Evolutionary conservation across 345 rosid genomes (phyloP).

Genomic region (Rhodomyrtus tomentosa): DNA sequence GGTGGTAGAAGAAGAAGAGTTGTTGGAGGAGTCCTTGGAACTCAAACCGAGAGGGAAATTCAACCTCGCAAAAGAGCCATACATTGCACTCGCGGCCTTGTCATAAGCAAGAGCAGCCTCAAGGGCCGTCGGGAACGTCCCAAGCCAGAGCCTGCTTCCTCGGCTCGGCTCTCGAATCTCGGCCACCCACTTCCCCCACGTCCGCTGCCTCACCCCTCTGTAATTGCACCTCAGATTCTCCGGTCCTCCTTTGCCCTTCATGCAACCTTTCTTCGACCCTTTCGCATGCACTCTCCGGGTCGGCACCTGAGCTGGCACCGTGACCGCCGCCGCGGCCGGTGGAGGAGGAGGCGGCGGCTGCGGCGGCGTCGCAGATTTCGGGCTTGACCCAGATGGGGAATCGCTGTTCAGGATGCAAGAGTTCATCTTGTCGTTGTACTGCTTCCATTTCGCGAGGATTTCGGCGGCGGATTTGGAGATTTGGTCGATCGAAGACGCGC

Average conservation of each 20-base stretch:
- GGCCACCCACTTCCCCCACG: constrained; percentile 27
- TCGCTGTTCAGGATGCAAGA: neutral
- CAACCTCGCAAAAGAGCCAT: constrained; percentile 13
- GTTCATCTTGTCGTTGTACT: constrained; percentile 1
- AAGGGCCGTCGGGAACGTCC: constrained; percentile 14
- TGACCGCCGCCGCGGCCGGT: neutral
- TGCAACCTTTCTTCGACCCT: constrained; percentile 23
- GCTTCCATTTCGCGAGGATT: constrained; percentile 16
- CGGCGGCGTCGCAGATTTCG: neutral
- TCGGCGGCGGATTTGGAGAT: constrained; percentile 17
- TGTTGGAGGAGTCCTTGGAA: constrained; percentile 5
- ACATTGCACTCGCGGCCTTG: constrained; percentile 13
- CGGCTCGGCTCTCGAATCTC: constrained; percentile 17
- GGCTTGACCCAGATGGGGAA: neutral
- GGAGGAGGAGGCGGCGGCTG: neutral
- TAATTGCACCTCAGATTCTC: constrained; percentile 15
- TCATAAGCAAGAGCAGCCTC: constrained; percentile 16
- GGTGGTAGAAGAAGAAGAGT: constrained; percentile 6
- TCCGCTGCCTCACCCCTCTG: constrained; percentile 23
- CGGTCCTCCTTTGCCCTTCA: constrained; percentile 28
- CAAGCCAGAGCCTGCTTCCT: constrained; percentile 16
- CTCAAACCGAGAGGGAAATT: constrained; percentile 6
- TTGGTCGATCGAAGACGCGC: constrained; percentile 7
- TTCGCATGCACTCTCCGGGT: constrained; percentile 11
- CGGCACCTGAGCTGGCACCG: constrained; percentile 2